Evolutionary conservation across 345 rosid genomes (phyloP), one percentile per base, ranked within the genome.

Genomic region (Eucalyptus regnans): DNA sequence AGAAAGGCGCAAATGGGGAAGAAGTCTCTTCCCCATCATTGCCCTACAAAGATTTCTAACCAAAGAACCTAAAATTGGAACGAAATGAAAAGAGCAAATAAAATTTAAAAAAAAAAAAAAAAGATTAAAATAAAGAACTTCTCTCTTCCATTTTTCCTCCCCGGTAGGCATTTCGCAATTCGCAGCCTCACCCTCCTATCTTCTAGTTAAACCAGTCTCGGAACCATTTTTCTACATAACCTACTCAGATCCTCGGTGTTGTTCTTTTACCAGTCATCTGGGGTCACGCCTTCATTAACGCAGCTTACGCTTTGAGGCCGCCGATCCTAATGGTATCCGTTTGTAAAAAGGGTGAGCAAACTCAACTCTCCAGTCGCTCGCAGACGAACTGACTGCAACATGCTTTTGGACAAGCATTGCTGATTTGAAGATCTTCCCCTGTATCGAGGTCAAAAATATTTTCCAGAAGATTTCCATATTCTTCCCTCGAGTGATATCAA

Each of bases 381-480:
- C 66, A 33, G 64, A 86, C 66, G 48, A 86, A 86, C 37, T 31
- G 64, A 29, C 87, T 43, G 44, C 44, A 86, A 27, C 84, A 41
- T 76, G 84, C 84, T 3, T 76, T 76, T 76, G 84, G 44, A 76
- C 84, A 87, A 86, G 86, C 79, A 87, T 48, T n/a, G 86, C 89
- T 27, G 37, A 66, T 76, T 22, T 16, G 49, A 88, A 43, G 48
- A 54, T 31, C 46, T 50, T 89, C 23, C 50, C 48, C 18, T 62
- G 23, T 46, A 51, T 22, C 25, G 90, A 89, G 80, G 87, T 96
- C 92, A 97, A 84, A 95, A 91, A 91, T 96, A 98, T 89, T 97
- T 97, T 88, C 99, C 99, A 29, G 99, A 98, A 88, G 99, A 98
- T 93, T 98, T 98, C 99, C 99, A 98, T 56, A 98, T 98, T 91